Percentiles rank a stretch among this genome's conserved stretches.
Evolutionary conservation across 805 yeast species (phyloP).

Genomic region (Jamesozyma piceae): DNA sequence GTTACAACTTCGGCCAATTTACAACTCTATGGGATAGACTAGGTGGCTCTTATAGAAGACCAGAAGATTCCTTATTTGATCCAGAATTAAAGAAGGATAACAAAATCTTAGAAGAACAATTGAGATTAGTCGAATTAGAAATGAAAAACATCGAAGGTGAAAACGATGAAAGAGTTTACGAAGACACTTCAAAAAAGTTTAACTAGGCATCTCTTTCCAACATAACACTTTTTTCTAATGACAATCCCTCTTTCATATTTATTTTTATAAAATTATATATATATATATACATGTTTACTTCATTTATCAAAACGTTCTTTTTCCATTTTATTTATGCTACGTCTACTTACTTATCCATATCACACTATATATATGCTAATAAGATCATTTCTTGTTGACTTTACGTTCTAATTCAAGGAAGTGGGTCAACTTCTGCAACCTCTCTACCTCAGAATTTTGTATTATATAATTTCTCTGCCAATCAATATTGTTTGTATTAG

Average conservation of each 20-base stretch:
- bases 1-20: slow-evolving; percentile 96
- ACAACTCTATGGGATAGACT: slow-evolving; percentile 97
- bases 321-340: no score
- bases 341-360: no score
- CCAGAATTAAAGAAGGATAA: slow-evolving; percentile 46
- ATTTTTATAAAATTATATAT: background rate
- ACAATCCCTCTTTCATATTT: background rate
- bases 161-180: slow-evolving; percentile 66
- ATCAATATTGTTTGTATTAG: slow-evolving; percentile 4
- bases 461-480: slow-evolving; percentile 17
- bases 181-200: slow-evolving; percentile 6
- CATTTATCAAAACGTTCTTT: background rate
- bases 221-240: background rate
- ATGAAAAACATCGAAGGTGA: slow-evolving; percentile 74
- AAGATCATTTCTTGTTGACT: background rate
- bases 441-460: slow-evolving; percentile 13
- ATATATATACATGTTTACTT: background rate
- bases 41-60: slow-evolving; percentile 87
- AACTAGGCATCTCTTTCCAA: background rate
- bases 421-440: slow-evolving; percentile 14
- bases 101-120: slow-evolving; percentile 61
- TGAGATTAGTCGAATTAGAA: slow-evolving; percentile 65
- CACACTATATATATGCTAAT: no score
- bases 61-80: slow-evolving; percentile 79
- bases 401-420: slow-evolving; percentile 19